Base-by-base conservation (phyloP, 2,329 filamentous ascomycete genomes). In the Talaromyces albobiverticillius region DNA sequence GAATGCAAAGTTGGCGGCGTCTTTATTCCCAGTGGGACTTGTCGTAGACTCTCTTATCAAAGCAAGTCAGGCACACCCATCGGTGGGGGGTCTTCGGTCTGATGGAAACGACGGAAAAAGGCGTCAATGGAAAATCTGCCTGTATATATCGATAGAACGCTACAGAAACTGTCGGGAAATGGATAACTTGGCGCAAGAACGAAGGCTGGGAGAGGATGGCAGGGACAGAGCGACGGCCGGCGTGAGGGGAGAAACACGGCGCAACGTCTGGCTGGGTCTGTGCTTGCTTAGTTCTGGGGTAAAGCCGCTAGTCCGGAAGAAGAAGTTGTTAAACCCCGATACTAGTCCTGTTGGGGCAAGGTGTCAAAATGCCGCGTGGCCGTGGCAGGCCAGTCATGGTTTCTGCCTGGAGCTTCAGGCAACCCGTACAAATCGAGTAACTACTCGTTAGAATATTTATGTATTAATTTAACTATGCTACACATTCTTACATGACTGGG, bases 341-440 rank as follows among this genome's bases (percentile, higher is more conserved):
- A 3, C 48, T 51, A 51, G 4, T 8, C 26, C 8, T 23, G 2
- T 32, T 20, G 9, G 2, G 48, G 48, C 14, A 32, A 51, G 18
- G 38, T 14, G 26, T 8, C 2, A 2, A 9, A 43, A 31, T 43
- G 36, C 41, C 48, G 48, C 48, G 29, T 51, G 48, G 48, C 48
- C 25, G 48, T 25, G 18, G 32, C n/a, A 4, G 16, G 38, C 48
- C 48, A 51, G 43, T 51, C 48, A 51, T n/a, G n/a, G n/a, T n/a
- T n/a, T n/a, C n/a, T n/a, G n/a, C n/a, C n/a, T n/a, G n/a, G n/a
- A n/a, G n/a, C n/a, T n/a, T n/a, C n/a, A n/a, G n/a, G n/a, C n/a
- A n/a, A n/a, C n/a, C n/a, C n/a, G n/a, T n/a, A n/a, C n/a, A n/a
- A n/a, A n/a, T n/a, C n/a, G n/a, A n/a, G n/a, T n/a, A n/a, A n/a